Evolutionary conservation across 2,329 filamentous ascomycete genomes (phyloP), one percentile per base, ranked within the genome.

Genomic region (Didymella arachidicola): DNA sequence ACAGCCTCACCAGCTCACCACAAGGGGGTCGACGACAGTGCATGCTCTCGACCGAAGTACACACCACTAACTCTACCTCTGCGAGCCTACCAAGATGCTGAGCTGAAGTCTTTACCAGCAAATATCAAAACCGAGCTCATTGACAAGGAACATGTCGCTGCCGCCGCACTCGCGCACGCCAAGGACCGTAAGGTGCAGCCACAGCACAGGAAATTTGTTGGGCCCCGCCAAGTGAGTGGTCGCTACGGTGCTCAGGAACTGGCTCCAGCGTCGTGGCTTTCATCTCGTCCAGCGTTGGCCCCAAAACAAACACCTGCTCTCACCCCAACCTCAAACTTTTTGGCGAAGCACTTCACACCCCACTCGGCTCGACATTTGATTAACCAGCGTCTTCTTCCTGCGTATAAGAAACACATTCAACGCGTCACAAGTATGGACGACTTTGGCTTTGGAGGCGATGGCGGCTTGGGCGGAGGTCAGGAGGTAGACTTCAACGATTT

Each of bases 221-320:
- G 43, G 36, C 10, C 14, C 27, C 12, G 34, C 48, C 41, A 46
- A 41, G 42, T 47, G 34, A 29, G 12, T 3, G 30, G 49, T 43
- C 25, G 36, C 26, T 12, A 14, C 39, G 49, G 44, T 49, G 12
- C 49, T 48, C 38, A n/a, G 10, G 1, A 7, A 38, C 12, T 29
- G 43, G 42, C 54, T 25, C 14, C 49, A 14, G 58, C 53, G 32
- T 47, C 53, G 48, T 44, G 7, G 45, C 51, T 61, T 62, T 55
- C 61, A 29, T 64, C 60, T 62, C 55, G 45, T 55, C 44, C 52
- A 36, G 50, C 14, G n/a, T 59, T 48, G 41, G 46, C 57, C 39
- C 25, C 36, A 39, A 14, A 50, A 54, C 32, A 46, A 59, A 46
- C 43, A 44, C 18, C 16, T 16, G 14, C 27, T 4, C 19, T 46